These are phyloP conservation scores for Aspergillus vadensis DNA, from an alignment of 2,329 filamentous ascomycete species.

Conservation along the genomic window DNA sequence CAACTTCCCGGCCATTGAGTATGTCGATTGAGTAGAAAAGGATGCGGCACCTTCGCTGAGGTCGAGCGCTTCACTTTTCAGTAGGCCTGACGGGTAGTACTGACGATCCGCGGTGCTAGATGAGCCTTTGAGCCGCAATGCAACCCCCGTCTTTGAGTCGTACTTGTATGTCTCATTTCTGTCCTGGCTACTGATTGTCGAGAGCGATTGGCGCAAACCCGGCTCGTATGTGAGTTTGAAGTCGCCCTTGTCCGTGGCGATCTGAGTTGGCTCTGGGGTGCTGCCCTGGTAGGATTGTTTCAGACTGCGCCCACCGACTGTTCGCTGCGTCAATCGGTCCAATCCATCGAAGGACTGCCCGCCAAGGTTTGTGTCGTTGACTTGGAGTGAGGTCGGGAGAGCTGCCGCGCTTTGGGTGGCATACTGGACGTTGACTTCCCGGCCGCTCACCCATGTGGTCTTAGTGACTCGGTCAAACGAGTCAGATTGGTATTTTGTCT, in stretches of 20 bases:
- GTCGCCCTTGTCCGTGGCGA: neutral
- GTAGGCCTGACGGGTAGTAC: neutral
- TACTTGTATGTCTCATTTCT: too few species aligned
- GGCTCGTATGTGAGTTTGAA: too few species aligned
- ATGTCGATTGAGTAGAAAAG: neutral
- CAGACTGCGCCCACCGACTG: neutral
- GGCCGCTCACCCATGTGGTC: neutral
- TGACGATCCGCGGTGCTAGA: too few species aligned
- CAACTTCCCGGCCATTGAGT: conserved; percentile 15
- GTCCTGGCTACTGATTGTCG: too few species aligned
- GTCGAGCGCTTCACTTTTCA: neutral
- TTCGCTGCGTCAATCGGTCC: neutral
- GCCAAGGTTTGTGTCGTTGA: neutral
- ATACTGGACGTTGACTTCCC: neutral
- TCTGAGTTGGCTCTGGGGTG: neutral
- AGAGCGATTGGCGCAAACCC: too few species aligned
- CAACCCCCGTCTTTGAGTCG: too few species aligned
- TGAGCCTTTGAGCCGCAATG: too few species aligned
- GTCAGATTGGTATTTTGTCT: neutral
- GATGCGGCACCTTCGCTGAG: neutral
- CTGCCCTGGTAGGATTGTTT: neutral
- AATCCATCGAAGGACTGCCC: neutral
- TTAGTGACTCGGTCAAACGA: neutral
- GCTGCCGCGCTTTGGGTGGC: neutral
- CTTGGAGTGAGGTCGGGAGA: neutral